phyloP scores from a whole-genome alignment of 208 protist species.

The Sergeia podlipaevii region DNA sequence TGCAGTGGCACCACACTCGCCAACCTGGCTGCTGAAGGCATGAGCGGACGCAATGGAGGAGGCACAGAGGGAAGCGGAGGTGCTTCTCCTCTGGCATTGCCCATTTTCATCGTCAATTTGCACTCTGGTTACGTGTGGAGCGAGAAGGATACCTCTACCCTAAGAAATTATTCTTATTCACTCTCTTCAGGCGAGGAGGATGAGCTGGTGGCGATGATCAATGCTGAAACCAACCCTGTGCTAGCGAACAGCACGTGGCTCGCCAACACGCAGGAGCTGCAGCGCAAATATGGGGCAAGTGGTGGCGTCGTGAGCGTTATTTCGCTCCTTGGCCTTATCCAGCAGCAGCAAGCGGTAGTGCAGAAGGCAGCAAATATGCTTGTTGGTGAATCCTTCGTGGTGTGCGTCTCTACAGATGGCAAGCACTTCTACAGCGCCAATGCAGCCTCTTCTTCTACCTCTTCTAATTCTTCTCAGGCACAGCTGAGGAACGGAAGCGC shows the following conservation, averaged over 20 bases:
- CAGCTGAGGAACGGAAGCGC: not conserved
- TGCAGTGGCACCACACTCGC: conserved; percentile 27
- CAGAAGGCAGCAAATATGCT: conserved; percentile 15
- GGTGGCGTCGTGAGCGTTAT: conserved; percentile 13
- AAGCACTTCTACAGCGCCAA: conserved; percentile 66
- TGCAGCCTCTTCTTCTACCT: conserved; percentile 3
- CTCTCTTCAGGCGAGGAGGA: too few species aligned
- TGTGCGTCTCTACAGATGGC: conserved; percentile 58
- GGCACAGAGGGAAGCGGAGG: too few species aligned
- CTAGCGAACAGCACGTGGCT: conserved; percentile 14
- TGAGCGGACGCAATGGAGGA: too few species aligned
- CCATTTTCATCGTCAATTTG: conserved; percentile 51
- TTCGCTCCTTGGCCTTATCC: conserved; percentile 9
- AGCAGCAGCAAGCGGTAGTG: conserved; percentile 1
- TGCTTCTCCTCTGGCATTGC: conserved; percentile 28
- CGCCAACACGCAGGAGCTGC: conserved; percentile 22
- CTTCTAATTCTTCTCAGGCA: too few species aligned
- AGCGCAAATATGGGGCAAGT: not conserved
- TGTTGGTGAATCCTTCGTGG: conserved; percentile 35
- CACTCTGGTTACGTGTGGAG: conserved; percentile 22
- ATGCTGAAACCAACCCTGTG: conserved; percentile 9
- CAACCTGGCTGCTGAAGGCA: conserved; percentile 6
- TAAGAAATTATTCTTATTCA: too few species aligned
- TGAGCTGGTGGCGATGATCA: not conserved
- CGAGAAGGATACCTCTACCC: not conserved